These are phyloP conservation scores for Tetrahymena borealis DNA, from an alignment of 73 alveolate species.

Conservation along the genomic window DNA sequence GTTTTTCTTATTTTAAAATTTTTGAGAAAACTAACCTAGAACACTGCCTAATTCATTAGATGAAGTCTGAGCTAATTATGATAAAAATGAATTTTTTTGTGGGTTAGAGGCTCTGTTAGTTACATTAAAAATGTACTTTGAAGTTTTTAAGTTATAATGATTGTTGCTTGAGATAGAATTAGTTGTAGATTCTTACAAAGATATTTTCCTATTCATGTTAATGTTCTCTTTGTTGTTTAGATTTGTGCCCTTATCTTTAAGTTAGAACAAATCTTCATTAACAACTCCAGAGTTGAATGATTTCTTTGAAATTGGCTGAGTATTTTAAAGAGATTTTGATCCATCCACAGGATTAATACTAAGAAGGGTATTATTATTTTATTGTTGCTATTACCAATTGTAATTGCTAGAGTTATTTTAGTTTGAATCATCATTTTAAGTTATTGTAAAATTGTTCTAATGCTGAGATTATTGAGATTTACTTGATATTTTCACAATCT, in stretches of 20 bases:
- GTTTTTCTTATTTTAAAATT: not conserved
- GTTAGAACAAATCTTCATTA: not conserved
- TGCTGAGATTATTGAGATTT: not conserved
- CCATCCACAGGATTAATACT: not conserved
- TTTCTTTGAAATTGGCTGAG: not conserved
- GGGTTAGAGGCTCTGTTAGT: not conserved
- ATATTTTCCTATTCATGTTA: not conserved
- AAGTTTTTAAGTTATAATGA: not conserved
- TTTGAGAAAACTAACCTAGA: not conserved
- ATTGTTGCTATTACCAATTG: not conserved
- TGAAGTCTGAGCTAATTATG: not conserved
- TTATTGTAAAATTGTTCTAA: not conserved
- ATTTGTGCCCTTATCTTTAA: not conserved
- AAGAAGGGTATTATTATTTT: not conserved
- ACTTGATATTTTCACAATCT: not conserved
- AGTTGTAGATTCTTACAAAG: not conserved
- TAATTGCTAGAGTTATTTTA: not conserved
- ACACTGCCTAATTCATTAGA: not conserved
- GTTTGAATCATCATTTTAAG: not conserved
- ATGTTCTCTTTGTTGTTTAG: not conserved
- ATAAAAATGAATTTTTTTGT: not conserved
- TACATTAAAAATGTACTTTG: not conserved
- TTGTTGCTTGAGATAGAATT: not conserved
- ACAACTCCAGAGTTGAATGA: not conserved
- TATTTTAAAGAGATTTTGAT: not conserved